Conservation (phyloP, 139 green algal species). For the Tetraselmis chui region DNA sequence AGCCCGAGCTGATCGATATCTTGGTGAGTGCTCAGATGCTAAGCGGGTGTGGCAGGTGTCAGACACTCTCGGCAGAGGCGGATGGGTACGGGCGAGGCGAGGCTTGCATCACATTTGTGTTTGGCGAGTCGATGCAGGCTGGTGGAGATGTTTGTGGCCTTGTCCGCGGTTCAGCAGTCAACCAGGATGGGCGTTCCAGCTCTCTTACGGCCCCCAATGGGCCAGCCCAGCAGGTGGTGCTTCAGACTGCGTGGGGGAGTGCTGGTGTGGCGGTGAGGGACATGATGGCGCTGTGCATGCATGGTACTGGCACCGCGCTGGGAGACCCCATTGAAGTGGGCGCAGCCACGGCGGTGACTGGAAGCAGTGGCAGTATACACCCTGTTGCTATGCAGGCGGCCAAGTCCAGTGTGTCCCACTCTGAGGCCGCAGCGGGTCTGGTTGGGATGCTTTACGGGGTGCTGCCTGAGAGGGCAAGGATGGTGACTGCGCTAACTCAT, state of each 20-base stretch:
- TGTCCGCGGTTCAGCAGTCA: constrained; percentile 56
- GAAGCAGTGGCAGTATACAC: background rate
- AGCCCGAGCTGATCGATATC: background rate
- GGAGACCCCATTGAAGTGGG: constrained; percentile 86
- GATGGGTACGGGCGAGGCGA: constrained; percentile 24
- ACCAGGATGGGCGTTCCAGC: constrained; percentile 84
- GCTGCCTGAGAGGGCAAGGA: background rate
- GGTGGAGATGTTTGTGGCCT: constrained; percentile 1
- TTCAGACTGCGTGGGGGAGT: constrained; percentile 41
- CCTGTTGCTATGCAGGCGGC: constrained; percentile 41
- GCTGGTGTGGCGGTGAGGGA: constrained; percentile 9
- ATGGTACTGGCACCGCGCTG: constrained; percentile 73
- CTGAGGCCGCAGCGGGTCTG: constrained; percentile 70
- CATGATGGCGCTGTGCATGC: constrained; percentile 54
- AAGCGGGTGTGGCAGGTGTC: constrained; percentile 12
- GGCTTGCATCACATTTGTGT: background rate
- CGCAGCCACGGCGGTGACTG: constrained; percentile 30
- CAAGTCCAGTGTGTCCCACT: constrained; percentile 81
- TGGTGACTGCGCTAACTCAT: constrained; percentile 17
- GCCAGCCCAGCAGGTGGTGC: constrained; percentile 71
- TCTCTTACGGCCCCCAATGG: constrained; percentile 82
- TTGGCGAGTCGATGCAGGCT: background rate
- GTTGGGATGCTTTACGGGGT: constrained; percentile 54
- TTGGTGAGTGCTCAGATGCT: constrained; percentile 15
- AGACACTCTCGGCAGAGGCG: constrained; percentile 20